Evolutionary conservation across 169 alveolate genomes (phyloP).

Genomic region (Ichthyophthirius multifiliis): DNA sequence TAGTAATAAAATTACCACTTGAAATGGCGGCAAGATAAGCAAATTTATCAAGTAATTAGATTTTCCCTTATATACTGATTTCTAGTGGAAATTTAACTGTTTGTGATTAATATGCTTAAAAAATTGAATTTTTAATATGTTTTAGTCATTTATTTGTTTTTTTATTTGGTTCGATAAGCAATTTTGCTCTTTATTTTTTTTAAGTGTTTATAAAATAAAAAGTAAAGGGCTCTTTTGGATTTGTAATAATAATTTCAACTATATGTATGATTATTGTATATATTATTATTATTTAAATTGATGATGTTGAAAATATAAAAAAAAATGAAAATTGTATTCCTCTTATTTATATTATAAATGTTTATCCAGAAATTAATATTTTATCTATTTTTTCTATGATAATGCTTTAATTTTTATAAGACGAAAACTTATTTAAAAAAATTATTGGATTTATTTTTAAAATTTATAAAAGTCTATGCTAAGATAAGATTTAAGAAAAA

Average conservation of each 20-base stretch:
- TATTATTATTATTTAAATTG: background rate
- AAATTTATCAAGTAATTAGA: background rate
- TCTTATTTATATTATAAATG: background rate
- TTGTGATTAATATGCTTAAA: background rate
- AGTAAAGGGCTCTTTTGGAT: background rate
- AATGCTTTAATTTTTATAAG: background rate
- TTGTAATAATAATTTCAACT: background rate
- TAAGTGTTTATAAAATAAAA: background rate
- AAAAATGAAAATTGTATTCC: background rate
- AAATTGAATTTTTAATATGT: background rate
- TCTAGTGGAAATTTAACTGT: background rate
- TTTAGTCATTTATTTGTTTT: background rate
- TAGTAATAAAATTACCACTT: background rate
- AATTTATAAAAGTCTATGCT: background rate
- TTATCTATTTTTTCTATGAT: background rate
- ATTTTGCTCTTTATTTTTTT: background rate
- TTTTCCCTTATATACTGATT: background rate
- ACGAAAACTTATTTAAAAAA: background rate
- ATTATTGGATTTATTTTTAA: background rate
- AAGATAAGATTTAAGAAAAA: no score
- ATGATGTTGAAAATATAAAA: background rate
- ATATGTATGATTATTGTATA: background rate
- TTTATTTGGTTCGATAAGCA: background rate
- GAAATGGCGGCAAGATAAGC: slow-evolving; percentile 10
- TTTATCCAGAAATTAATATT: background rate